Conservation (phyloP, 1,284 basidiomycete genomes). For the Cutaneotrichosporon spelunceum region DNA sequence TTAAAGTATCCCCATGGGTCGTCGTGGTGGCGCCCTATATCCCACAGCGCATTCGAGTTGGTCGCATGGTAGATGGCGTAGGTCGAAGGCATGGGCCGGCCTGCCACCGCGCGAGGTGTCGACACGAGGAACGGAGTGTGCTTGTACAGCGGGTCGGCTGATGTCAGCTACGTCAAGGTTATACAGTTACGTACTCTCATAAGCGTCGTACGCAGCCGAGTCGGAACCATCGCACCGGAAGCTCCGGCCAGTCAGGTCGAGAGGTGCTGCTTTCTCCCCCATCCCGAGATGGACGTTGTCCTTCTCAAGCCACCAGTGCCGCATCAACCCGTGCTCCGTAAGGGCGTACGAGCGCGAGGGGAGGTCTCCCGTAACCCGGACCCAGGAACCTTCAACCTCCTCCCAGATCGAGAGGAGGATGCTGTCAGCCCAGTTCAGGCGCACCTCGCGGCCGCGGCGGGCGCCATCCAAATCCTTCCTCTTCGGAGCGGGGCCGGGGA, state of each 20-base stretch:
- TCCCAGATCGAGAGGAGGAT: constrained; percentile 42
- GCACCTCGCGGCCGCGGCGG: constrained; percentile 28
- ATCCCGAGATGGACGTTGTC: constrained; percentile 49
- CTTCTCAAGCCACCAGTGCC: constrained; percentile 39
- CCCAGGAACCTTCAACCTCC: constrained; percentile 29
- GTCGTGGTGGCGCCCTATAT: constrained; percentile 49
- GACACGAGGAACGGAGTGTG: constrained; percentile 53
- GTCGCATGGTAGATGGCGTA: constrained; percentile 51
- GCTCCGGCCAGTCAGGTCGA: constrained; percentile 45
- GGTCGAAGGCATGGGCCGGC: constrained; percentile 34
- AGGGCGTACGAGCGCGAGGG: constrained; percentile 49
- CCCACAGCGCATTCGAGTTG: constrained; percentile 50
- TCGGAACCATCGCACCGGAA: constrained; percentile 49
- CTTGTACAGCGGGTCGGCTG: constrained; percentile 53
- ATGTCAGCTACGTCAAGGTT: neutral
- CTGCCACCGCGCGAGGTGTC: constrained; percentile 28
- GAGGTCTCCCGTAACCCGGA: constrained; percentile 44
- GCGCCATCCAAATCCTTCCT: constrained; percentile 28
- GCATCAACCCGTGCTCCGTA: constrained; percentile 47
- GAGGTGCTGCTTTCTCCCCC: constrained; percentile 52
- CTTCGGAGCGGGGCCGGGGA: constrained; percentile 31
- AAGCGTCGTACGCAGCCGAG: constrained; percentile 52
- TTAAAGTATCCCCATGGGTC: constrained; percentile 54
- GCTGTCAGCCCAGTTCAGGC: constrained; percentile 35
- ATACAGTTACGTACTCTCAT: constrained; percentile 31